Percentiles rank a stretch among this genome's conserved stretches.
These are phyloP conservation scores for Boletus bicolor DNA, from an alignment of 768 basidiomycete species.

Conservation along the genomic window DNA sequence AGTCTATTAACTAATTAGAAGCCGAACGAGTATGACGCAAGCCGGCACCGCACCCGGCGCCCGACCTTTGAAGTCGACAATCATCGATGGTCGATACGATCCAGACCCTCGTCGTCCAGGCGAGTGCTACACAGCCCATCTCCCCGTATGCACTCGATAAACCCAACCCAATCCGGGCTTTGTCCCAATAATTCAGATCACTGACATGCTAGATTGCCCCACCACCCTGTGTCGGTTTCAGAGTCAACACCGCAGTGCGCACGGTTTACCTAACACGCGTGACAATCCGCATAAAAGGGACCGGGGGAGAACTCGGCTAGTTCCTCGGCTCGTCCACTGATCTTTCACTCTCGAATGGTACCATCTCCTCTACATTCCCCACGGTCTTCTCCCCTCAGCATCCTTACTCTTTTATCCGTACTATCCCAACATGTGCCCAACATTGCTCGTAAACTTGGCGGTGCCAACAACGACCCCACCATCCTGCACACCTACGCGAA, in stretches of 20 bases:
- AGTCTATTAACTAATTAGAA: too few species aligned
- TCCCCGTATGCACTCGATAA: too few species aligned
- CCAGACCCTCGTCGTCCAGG: too few species aligned
- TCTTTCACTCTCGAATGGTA: slow-evolving; percentile 35
- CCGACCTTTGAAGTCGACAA: too few species aligned
- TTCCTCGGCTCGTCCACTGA: not conserved
- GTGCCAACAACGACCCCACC: slow-evolving; percentile 6
- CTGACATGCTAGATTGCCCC: too few species aligned
- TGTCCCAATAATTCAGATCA: too few species aligned
- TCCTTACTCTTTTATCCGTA: slow-evolving; percentile 44
- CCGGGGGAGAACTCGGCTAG: not conserved
- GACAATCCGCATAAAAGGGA: not conserved
- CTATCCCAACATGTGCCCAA: slow-evolving; percentile 44
- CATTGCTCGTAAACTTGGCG: slow-evolving; percentile 29
- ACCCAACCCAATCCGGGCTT: too few species aligned
- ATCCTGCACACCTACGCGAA: slow-evolving; percentile 29
- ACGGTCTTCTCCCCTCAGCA: slow-evolving; percentile 40
- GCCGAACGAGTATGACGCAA: not conserved
- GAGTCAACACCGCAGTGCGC: not conserved
- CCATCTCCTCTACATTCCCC: slow-evolving; percentile 31
- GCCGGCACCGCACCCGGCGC: not conserved
- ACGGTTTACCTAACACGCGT: slow-evolving; percentile 1
- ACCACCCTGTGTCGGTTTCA: too few species aligned
- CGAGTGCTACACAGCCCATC: too few species aligned
- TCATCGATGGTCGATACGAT: too few species aligned